Evolutionary conservation across 805 yeast species (phyloP).

Genomic region (Priceomyces carsonii): DNA sequence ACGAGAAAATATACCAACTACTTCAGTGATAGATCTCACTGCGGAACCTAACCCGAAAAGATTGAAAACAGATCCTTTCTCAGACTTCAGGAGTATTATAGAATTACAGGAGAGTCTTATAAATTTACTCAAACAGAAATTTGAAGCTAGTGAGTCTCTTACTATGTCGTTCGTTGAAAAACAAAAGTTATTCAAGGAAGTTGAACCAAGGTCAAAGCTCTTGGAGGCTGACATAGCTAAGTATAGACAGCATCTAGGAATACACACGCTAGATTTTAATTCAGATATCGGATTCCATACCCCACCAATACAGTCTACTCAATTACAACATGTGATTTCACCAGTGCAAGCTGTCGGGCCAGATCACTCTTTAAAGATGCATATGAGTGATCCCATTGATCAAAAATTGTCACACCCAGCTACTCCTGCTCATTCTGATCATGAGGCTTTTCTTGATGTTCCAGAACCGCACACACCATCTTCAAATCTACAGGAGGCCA

Average conservation of each 20-base stretch:
- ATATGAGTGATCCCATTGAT: background rate
- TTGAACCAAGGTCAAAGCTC: slow-evolving; percentile 22
- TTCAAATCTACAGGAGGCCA: slow-evolving; percentile 18
- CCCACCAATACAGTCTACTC: slow-evolving; percentile 3
- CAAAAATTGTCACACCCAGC: background rate
- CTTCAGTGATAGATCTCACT: slow-evolving; percentile 4
- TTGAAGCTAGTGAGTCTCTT: slow-evolving; percentile 34
- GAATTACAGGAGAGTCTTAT: slow-evolving; percentile 28
- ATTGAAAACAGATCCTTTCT: background rate
- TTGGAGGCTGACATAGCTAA: slow-evolving; percentile 14
- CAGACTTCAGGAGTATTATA: slow-evolving; percentile 9
- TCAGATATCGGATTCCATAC: too few relatives aligned
- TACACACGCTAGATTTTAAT: background rate
- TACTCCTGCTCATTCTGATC: background rate
- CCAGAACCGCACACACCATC: background rate
- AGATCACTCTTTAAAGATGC: background rate
- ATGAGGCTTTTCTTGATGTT: background rate
- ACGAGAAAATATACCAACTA: too few relatives aligned
- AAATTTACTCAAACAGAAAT: slow-evolving; percentile 27
- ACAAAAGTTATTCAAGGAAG: slow-evolving; percentile 24
- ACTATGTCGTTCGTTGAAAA: slow-evolving; percentile 40
- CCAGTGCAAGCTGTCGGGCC: background rate
- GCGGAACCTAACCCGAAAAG: background rate
- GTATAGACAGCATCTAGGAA: background rate
- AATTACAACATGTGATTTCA: background rate